Percentiles rank a stretch among this genome's conserved stretches.
These are phyloP conservation scores for Colletotrichum limetticola DNA, from an alignment of 2,329 filamentous ascomycete genomes.

Conservation along the genomic window DNA sequence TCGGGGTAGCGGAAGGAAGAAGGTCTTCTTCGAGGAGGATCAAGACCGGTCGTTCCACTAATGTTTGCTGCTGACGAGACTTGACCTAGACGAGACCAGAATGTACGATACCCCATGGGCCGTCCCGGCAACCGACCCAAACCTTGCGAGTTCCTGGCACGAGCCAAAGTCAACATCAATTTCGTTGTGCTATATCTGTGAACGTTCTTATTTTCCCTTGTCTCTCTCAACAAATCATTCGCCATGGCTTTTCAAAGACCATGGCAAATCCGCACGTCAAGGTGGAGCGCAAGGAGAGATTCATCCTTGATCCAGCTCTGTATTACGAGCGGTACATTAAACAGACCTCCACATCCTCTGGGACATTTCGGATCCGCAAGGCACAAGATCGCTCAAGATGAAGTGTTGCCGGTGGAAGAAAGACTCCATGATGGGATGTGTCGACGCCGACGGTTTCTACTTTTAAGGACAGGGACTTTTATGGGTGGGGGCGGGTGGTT, in stretches of 20 bases:
- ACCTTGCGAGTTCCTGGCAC: background rate
- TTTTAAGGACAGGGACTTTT: constrained; percentile 43
- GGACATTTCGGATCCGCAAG: constrained; percentile 18
- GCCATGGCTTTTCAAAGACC: background rate
- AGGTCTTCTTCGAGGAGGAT: constrained; percentile 61
- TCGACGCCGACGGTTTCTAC: constrained; percentile 38
- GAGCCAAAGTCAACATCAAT: constrained; percentile 26
- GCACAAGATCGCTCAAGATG: constrained; percentile 36
- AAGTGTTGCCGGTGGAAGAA: constrained; percentile 30
- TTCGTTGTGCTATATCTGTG: constrained; percentile 8
- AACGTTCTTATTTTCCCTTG: constrained; percentile 5
- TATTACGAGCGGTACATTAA: constrained; percentile 80
- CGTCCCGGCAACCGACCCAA: constrained; percentile 1
- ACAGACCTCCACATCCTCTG: constrained; percentile 25
- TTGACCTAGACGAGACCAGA: constrained; percentile 29
- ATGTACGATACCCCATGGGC: constrained; percentile 52
- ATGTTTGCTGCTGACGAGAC: constrained; percentile 33
- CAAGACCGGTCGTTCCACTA: background rate
- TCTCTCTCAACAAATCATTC: background rate
- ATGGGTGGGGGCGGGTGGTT: constrained; percentile 46
- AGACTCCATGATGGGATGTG: constrained; percentile 20
- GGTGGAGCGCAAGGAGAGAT: constrained; percentile 82
- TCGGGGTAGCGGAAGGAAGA: constrained; percentile 59
- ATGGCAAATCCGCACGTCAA: constrained; percentile 69
- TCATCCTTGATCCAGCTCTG: constrained; percentile 77